Conservation (phyloP, 202 grass and related monocot genomes). For the Saccharum hybrid region DNA sequence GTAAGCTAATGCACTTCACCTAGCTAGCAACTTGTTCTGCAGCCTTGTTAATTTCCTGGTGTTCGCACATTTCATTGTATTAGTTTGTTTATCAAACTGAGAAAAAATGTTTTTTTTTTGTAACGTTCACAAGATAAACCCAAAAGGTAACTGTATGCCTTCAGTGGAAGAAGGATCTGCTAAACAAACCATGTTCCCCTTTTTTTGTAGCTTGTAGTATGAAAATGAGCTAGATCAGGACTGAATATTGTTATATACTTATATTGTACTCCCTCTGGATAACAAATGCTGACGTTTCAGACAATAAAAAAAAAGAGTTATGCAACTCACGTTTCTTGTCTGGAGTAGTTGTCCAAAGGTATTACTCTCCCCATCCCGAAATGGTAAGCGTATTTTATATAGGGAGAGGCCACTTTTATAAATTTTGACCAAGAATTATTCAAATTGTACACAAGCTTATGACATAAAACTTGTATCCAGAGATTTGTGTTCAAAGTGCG, state of each 20-base stretch:
- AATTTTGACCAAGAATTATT: not conserved
- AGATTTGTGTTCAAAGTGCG: not conserved
- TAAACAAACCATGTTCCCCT: not conserved
- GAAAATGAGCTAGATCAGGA: not conserved
- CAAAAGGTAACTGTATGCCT: not conserved
- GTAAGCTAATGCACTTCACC: conserved; percentile 49
- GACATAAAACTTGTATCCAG: not conserved
- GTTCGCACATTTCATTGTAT: not conserved
- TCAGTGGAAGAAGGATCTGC: too few species aligned
- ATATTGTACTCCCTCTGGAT: too few species aligned
- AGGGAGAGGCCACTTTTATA: not conserved
- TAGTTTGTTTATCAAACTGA: conserved; percentile 10
- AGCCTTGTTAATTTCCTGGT: not conserved
- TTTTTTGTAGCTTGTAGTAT: not conserved
- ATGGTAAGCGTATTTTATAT: not conserved
- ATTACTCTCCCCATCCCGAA: not conserved
- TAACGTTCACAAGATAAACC: not conserved
- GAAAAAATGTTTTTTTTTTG: not conserved
- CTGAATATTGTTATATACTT: not conserved
- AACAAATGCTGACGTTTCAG: not conserved
- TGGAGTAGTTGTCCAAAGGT: too few species aligned
- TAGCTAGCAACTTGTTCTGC: conserved; percentile 10
- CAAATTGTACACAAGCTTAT: not conserved
- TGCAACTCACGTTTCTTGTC: not conserved
- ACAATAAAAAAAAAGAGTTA: not conserved